Percentiles rank a stretch among this genome's conserved stretches.
These are phyloP conservation scores for Lentinus tigrinus DNA, from an alignment of 768 basidiomycete genomes.

Conservation along the genomic window DNA sequence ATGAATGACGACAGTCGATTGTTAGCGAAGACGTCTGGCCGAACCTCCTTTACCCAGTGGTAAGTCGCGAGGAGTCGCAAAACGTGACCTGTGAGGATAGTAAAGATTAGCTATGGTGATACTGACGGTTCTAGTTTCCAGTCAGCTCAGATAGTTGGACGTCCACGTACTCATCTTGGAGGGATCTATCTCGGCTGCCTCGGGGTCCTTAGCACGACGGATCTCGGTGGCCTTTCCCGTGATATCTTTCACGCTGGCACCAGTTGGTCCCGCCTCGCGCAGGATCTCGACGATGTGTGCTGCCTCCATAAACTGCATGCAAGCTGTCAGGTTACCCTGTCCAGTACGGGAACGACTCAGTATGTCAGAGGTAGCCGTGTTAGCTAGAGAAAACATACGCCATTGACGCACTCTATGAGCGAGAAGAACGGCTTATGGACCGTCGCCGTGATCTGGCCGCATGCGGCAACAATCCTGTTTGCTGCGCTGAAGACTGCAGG, in stretches of 20 bases:
- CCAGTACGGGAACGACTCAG: background rate
- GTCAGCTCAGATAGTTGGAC: no score
- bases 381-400: conserved; percentile 34
- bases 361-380: background rate
- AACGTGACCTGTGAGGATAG: conserved; percentile 71
- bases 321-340: conserved; percentile 7
- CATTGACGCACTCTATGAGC: conserved; percentile 66
- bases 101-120: no score
- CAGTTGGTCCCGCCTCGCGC: conserved; percentile 56
- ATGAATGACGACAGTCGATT: conserved; percentile 67
- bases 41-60: conserved; percentile 66
- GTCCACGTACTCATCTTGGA: conserved; percentile 48
- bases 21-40: conserved; percentile 67
- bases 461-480: conserved; percentile 24
- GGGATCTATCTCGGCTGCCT: conserved; percentile 22
- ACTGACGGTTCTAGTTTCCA: no score
- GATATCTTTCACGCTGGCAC: conserved; percentile 45
- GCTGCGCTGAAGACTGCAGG: conserved; percentile 18
- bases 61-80: conserved; percentile 76
- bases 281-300: conserved; percentile 64
- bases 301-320: conserved; percentile 4
- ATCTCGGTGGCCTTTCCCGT: conserved; percentile 6
- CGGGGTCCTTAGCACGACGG: background rate
- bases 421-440: conserved; percentile 41
- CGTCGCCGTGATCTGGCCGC: conserved; percentile 19